phyloP scores from a whole-genome alignment of 139 green algal species.

The Coelastrella sp. region DNA sequence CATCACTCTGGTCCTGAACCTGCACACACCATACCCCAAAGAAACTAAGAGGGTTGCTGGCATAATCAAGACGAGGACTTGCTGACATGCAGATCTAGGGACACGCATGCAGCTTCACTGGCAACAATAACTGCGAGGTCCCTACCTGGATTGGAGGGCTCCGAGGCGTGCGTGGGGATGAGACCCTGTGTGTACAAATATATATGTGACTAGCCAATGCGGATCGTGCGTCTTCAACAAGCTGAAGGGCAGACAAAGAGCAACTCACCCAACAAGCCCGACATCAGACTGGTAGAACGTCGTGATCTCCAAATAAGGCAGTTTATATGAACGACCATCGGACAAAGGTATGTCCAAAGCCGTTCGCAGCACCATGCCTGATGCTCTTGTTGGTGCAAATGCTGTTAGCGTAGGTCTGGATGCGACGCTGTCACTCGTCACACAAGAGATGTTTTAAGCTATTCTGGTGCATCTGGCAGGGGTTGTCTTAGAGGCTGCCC shows the following conservation, averaged over 20 bases:
- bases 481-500: no score
- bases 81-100: background rate
- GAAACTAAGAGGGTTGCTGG: background rate
- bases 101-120: background rate
- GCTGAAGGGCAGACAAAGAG: background rate
- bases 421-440: no score
- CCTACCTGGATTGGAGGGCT: conserved; percentile 22
- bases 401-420: background rate
- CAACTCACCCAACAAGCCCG: conserved; percentile 35
- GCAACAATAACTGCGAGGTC: background rate
- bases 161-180: background rate
- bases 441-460: no score
- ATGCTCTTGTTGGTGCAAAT: background rate
- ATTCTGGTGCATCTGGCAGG: no score
- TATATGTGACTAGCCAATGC: no score
- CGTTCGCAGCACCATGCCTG: background rate
- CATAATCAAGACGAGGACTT: background rate
- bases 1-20: conserved; percentile 33
- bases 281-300: conserved; percentile 37
- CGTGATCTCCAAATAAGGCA: conserved; percentile 36
- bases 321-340: background rate
- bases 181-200: background rate
- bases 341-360: conserved; percentile 21
- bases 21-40: background rate
- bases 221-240: background rate